Evolutionary conservation across 306 rosid species (phyloP).

Genomic region (Quercus wislizeni): DNA sequence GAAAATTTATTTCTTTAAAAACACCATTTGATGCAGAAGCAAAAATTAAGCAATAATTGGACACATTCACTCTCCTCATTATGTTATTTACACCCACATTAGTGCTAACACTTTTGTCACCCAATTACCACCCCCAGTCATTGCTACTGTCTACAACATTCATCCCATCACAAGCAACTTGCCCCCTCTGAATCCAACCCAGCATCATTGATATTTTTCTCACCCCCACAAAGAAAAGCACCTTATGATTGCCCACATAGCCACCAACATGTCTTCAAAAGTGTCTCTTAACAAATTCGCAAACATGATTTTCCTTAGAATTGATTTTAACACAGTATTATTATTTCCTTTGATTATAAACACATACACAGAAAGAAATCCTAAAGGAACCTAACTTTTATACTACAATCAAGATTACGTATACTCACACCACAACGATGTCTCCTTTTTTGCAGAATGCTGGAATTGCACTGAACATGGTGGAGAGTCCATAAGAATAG

Average conservation of each 20-base stretch:
- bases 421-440: constrained; percentile 86
- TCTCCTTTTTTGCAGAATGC: constrained; percentile 96
- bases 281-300: background rate
- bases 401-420: constrained; percentile 11
- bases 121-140: background rate
- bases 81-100: background rate
- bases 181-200: background rate
- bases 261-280: background rate
- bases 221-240: background rate
- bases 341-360: background rate
- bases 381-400: background rate
- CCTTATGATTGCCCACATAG: background rate
- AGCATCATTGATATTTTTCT: background rate
- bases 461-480: constrained; percentile 99
- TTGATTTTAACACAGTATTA: background rate
- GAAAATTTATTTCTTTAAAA: too few species aligned
- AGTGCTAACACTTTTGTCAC: background rate
- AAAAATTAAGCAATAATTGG: background rate
- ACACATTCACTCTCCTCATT: background rate
- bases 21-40: too few species aligned
- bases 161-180: background rate
- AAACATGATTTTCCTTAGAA: background rate
- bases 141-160: background rate
- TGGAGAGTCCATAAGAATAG: constrained; percentile 91
- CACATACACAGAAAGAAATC: background rate